Conservation (phyloP, 2,329 filamentous ascomycete genomes). For the Hymenoscyphus scutula region DNA sequence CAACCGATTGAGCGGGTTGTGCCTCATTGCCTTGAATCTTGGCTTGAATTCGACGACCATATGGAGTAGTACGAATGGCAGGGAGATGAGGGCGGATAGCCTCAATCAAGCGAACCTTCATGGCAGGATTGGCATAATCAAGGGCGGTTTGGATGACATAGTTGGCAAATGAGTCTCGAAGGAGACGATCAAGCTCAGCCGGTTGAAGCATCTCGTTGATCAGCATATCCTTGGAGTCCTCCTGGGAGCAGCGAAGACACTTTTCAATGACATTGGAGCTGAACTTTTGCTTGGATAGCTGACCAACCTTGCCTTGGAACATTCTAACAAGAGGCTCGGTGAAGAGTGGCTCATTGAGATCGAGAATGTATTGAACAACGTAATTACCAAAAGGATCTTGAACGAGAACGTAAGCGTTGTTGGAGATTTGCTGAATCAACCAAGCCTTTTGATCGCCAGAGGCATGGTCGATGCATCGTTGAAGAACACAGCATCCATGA, state of each 20-base stretch:
- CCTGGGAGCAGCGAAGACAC: conserved; percentile 78
- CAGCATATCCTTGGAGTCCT: conserved; percentile 73
- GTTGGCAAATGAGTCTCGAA: conserved; percentile 93
- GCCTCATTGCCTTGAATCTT: conserved; percentile 70
- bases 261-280: conserved; percentile 99
- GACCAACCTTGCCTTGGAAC: conserved; percentile 71
- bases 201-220: conserved; percentile 78
- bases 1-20: conserved; percentile 29
- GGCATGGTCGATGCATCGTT: conserved; percentile 97
- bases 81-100: conserved; percentile 81
- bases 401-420: conserved; percentile 82
- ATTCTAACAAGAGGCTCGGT: conserved; percentile 83
- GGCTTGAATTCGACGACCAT: conserved; percentile 88
- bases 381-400: conserved; percentile 99
- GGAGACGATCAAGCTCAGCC: conserved; percentile 79
- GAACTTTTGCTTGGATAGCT: conserved; percentile 91
- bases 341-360: conserved; percentile 82
- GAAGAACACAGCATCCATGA: conserved; percentile 95
- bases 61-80: conserved; percentile 83
- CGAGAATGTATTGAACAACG: conserved; percentile 97
- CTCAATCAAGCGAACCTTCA: conserved; percentile 76
- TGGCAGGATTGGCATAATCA: conserved; percentile 73
- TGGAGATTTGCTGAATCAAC: conserved; percentile 83
- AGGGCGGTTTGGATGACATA: conserved; percentile 97
- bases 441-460: conserved; percentile 84